Conservation (phyloP, 2,329 filamentous ascomycete species). For the Stagonosporopsis tanaceti region DNA sequence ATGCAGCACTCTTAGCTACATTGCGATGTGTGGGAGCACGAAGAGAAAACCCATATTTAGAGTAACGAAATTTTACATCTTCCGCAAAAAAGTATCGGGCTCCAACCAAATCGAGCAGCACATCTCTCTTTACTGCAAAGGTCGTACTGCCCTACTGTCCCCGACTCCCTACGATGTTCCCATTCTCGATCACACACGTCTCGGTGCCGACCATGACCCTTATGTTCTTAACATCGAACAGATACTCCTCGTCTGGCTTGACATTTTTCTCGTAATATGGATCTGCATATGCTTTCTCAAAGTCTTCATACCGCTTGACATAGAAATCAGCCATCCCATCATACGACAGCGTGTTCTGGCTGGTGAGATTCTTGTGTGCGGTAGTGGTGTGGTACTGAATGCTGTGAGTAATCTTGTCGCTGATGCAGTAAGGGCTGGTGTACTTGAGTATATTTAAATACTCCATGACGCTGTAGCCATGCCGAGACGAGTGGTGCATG, state of each 20-base stretch:
- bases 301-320: constrained; percentile 34
- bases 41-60: too few relatives aligned
- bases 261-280: constrained; percentile 31
- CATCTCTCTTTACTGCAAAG: neutral
- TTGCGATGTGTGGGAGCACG: too few relatives aligned
- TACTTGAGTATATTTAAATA: constrained; percentile 38
- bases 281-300: constrained; percentile 34
- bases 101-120: neutral
- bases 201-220: constrained; percentile 13
- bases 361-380: constrained; percentile 23
- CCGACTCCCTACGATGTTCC: neutral
- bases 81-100: too few relatives aligned
- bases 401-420: neutral
- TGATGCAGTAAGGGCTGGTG: neutral
- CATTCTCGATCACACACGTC: constrained; percentile 9
- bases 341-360: constrained; percentile 26
- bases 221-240: constrained; percentile 30
- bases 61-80: too few relatives aligned
- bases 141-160: neutral
- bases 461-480: constrained; percentile 31
- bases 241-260: constrained; percentile 32
- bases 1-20: too few relatives aligned
- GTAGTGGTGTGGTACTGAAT: constrained; percentile 34
- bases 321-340: constrained; percentile 39
- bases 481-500: constrained; percentile 32